These are phyloP conservation scores for Mentha longifolia DNA, from an alignment of 257 asterid genomes.

Conservation along the genomic window DNA sequence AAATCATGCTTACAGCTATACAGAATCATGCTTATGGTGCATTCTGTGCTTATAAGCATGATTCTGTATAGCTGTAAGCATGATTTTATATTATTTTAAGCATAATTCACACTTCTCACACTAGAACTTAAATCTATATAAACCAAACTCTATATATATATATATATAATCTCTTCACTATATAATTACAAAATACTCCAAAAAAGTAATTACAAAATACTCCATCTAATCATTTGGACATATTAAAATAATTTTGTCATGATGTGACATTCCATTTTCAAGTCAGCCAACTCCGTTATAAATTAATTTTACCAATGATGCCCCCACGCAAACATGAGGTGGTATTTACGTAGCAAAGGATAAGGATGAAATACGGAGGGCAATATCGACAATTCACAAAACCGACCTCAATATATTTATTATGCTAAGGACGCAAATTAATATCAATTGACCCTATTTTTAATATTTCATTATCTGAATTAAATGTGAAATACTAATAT, in stretches of 20 bases:
- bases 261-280: slow-evolving; percentile 26
- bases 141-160: no score
- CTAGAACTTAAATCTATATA: no score
- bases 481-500: slow-evolving; percentile 15
- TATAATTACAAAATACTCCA: no score
- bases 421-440: neutral
- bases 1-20: no score
- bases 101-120: no score
- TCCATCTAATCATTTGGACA: neutral
- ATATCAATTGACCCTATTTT: neutral
- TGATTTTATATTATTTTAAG: no score
- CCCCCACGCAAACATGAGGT: slow-evolving; percentile 33
- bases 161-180: no score
- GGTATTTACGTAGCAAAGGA: slow-evolving; percentile 38
- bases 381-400: slow-evolving; percentile 19
- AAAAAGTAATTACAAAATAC: slow-evolving; percentile 9
- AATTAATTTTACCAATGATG: slow-evolving; percentile 3
- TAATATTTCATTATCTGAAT: slow-evolving; percentile 10
- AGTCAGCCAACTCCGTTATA: slow-evolving; percentile 26
- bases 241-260: neutral
- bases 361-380: slow-evolving; percentile 39
- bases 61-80: no score
- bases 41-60: no score
- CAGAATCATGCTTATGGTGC: no score
- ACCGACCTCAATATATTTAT: slow-evolving; percentile 2